These are phyloP conservation scores for Penicillium sp. DNA, from an alignment of 2,329 filamentous ascomycete genomes.

Conservation along the genomic window DNA sequence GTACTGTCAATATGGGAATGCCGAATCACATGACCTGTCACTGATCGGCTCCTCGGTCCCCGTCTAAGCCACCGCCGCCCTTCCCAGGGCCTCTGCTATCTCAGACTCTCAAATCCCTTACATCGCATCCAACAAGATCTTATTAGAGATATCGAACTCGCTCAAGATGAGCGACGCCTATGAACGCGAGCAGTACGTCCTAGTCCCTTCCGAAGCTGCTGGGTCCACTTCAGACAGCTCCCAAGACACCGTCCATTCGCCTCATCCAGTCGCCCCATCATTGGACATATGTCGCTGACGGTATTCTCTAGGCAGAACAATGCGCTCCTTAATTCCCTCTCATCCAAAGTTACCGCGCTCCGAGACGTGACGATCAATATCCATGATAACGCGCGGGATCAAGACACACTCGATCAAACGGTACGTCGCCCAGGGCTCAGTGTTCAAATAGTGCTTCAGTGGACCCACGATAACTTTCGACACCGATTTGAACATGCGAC, in stretches of 20 bases:
- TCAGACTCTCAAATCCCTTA: neutral
- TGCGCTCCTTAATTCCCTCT: constrained; percentile 85
- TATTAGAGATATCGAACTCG: neutral
- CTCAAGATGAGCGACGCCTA: constrained; percentile 69
- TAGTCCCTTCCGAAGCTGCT: neutral
- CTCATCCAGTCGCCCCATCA: neutral
- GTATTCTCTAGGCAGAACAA: constrained; percentile 72
- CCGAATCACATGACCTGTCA: constrained; percentile 13
- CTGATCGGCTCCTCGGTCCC: constrained; percentile 1
- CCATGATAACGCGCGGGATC: constrained; percentile 89
- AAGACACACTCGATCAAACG: constrained; percentile 83
- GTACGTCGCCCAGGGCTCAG: constrained; percentile 50
- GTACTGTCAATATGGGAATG: neutral
- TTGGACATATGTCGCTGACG: neutral
- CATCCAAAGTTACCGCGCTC: constrained; percentile 84
- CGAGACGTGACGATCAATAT: constrained; percentile 96
- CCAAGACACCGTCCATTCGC: neutral
- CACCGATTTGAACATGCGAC: neutral
- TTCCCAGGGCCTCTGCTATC: neutral
- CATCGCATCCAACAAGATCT: neutral
- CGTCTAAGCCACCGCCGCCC: constrained; percentile 10
- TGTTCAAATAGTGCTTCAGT: neutral
- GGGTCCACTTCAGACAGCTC: neutral
- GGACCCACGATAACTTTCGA: neutral
- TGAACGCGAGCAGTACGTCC: constrained; percentile 65